phyloP scores from a whole-genome alignment of 2,329 filamentous ascomycete species.

The Xylogone sp. region DNA sequence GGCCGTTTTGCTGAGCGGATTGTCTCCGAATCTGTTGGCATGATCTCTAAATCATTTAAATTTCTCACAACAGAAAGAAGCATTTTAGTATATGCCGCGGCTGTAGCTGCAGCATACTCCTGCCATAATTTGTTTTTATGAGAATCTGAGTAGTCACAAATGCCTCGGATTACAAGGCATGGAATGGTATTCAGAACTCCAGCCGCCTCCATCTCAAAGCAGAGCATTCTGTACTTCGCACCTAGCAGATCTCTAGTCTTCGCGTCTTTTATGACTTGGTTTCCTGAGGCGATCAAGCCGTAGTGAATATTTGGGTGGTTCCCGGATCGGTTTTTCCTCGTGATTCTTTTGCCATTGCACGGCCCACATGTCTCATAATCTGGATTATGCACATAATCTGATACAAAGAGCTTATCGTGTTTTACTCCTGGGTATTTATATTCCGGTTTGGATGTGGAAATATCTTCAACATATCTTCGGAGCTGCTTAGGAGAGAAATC shows the following conservation, averaged over 20 bases:
- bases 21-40: neutral
- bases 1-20: neutral
- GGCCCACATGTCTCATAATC: neutral
- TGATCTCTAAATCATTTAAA: neutral
- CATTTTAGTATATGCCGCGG: conserved; percentile 8
- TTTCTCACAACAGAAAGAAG: conserved; percentile 1
- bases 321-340: conserved; percentile 6
- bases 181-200: conserved; percentile 8
- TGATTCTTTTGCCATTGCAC: neutral
- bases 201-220: conserved; percentile 13
- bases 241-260: neutral
- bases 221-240: conserved; percentile 3
- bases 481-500: neutral
- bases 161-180: conserved; percentile 13
- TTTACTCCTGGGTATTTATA: conserved; percentile 10
- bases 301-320: conserved; percentile 15
- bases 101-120: conserved; percentile 9
- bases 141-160: conserved; percentile 13
- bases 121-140: conserved; percentile 12
- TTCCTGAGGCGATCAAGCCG: conserved; percentile 23
- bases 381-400: conserved; percentile 18
- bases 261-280: conserved; percentile 26
- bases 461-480: neutral
- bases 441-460: neutral
- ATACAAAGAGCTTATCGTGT: conserved; percentile 19